Conservation (phyloP, 2,329 filamentous ascomycete species). For the Botrytis paeoniae region DNA sequence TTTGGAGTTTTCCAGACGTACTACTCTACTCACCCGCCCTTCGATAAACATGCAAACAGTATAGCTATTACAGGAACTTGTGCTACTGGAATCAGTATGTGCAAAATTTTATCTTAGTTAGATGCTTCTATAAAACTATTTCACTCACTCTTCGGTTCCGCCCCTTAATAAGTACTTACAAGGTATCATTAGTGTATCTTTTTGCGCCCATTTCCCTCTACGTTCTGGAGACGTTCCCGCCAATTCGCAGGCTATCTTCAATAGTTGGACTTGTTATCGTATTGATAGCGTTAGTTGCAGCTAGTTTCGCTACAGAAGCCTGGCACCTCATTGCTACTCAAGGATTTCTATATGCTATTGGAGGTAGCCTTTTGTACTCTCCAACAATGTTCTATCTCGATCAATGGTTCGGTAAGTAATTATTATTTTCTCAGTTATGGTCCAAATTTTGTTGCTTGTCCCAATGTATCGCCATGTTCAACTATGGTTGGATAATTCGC, state of each 20-base stretch:
- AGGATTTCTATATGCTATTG: constrained; percentile 46
- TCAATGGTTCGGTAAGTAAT: constrained; percentile 44
- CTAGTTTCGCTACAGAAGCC: constrained; percentile 44
- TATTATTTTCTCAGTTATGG: background rate
- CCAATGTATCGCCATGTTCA: background rate
- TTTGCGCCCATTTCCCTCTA: constrained; percentile 29
- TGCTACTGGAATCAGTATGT: constrained; percentile 31
- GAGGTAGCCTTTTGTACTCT: constrained; percentile 42
- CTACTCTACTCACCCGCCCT: constrained; percentile 41
- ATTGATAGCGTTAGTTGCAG: constrained; percentile 38
- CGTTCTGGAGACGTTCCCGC: constrained; percentile 34
- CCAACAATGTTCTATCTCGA: constrained; percentile 45
- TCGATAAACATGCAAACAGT: constrained; percentile 39
- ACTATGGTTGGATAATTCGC: background rate
- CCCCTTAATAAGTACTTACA: background rate
- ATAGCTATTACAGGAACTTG: constrained; percentile 45
- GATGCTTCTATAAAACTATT: background rate
- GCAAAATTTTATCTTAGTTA: background rate
- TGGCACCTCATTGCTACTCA: constrained; percentile 47
- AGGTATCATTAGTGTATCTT: constrained; percentile 25
- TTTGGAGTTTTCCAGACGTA: constrained; percentile 46
- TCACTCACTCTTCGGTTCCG: background rate
- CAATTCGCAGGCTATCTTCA: constrained; percentile 33
- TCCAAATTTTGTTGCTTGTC: background rate
- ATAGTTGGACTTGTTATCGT: constrained; percentile 41